These are phyloP conservation scores for Sphaerulina vaccinii DNA, from an alignment of 2,329 filamentous ascomycete genomes.

Conservation along the genomic window DNA sequence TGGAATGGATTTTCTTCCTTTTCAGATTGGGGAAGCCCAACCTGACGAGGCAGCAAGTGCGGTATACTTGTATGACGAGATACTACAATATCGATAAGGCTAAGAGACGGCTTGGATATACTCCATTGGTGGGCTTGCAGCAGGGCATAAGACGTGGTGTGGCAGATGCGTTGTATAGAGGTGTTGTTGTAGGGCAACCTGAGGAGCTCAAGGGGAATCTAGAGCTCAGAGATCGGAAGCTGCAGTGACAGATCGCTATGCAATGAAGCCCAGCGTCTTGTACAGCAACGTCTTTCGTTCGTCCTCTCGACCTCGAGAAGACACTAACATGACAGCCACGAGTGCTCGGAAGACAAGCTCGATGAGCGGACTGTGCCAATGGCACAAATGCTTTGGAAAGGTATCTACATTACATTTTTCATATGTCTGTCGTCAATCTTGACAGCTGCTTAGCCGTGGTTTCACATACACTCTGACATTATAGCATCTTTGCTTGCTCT, in stretches of 20 bases:
- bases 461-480: background rate
- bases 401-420: background rate
- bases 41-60: constrained; percentile 50
- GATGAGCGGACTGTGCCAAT: too few species aligned
- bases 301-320: too few species aligned
- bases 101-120: constrained; percentile 66
- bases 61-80: constrained; percentile 70
- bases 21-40: constrained; percentile 46
- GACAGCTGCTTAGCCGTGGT: background rate
- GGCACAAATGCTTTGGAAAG: background rate
- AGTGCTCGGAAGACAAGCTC: background rate
- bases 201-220: constrained; percentile 37
- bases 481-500: background rate
- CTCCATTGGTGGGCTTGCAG: constrained; percentile 63
- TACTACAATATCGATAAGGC: constrained; percentile 79
- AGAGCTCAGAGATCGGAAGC: too few species aligned
- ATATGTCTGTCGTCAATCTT: background rate
- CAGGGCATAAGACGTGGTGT: constrained; percentile 58
- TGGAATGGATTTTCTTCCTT: constrained; percentile 49
- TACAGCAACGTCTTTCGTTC: too few species aligned
- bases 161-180: constrained; percentile 40
- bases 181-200: constrained; percentile 37
- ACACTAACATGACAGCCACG: background rate
- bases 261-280: background rate
- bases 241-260: constrained; percentile 5